A percentile compares a stretch with the other conserved stretches of the same genome.
Evolutionary conservation across 148 eudicot species (phyloP).

Genomic region (Fagopyrum esculentum): DNA sequence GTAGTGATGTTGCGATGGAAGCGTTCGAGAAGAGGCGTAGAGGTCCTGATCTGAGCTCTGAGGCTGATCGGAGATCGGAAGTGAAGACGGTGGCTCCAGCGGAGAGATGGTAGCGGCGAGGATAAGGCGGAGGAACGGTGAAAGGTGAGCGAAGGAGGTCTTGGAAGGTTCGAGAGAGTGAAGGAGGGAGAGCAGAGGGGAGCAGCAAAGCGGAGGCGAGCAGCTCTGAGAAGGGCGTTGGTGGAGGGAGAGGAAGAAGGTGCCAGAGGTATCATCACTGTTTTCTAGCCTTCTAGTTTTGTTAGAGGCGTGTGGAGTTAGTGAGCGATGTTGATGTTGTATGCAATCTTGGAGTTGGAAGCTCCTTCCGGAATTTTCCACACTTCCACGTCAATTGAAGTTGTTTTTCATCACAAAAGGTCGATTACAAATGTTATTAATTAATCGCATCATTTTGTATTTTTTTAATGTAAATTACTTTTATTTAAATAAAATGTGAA

Average conservation of each 20-base stretch:
- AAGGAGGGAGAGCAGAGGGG: slow-evolving; percentile 12
- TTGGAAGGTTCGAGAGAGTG: slow-evolving; percentile 7
- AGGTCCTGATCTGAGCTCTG: slow-evolving; percentile 50
- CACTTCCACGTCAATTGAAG: no score
- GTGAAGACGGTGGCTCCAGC: slow-evolving; percentile 56
- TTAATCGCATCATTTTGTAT: no score
- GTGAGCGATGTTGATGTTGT: not conserved
- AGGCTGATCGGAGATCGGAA: slow-evolving; percentile 50
- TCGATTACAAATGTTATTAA: no score
- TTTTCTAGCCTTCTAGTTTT: not conserved
- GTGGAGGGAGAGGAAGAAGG: slow-evolving; percentile 24
- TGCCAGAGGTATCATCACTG: slow-evolving; percentile 14
- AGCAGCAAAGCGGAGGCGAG: slow-evolving; percentile 34
- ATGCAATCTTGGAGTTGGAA: no score
- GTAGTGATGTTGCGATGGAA: slow-evolving; percentile 65
- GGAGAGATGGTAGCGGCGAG: slow-evolving; percentile 33
- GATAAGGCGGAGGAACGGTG: slow-evolving; percentile 30
- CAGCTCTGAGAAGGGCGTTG: slow-evolving; percentile 25
- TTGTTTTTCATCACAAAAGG: no score
- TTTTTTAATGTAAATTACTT: no score
- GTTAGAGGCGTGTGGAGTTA: slow-evolving; percentile 4
- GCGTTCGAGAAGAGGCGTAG: slow-evolving; percentile 46
- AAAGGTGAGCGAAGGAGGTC: slow-evolving; percentile 18
- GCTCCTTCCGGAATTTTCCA: no score
- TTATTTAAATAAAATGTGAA: no score